These are phyloP conservation scores for Phytomonas sp. DNA, from an alignment of 208 protist species.

Conservation along the genomic window DNA sequence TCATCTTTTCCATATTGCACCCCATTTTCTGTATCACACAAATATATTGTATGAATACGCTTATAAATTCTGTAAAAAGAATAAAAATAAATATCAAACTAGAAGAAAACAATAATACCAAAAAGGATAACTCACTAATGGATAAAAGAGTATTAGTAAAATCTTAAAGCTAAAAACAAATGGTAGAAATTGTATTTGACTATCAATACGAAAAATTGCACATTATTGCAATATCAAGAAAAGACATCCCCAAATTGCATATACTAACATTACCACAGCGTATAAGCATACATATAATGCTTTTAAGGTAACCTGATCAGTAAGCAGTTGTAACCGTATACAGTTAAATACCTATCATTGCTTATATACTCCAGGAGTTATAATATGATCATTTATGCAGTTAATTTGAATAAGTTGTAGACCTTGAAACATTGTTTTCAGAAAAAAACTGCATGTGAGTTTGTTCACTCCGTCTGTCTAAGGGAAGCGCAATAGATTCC, in stretches of 20 bases:
- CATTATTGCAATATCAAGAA: not conserved
- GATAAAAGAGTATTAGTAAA: slow-evolving; percentile 9
- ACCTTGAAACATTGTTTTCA: no score
- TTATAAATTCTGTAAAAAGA: not conserved
- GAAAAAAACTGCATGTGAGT: no score
- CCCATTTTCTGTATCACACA: slow-evolving; percentile 18
- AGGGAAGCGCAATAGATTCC: no score
- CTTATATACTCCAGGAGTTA: no score
- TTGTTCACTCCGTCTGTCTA: no score
- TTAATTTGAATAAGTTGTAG: no score
- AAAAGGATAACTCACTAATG: slow-evolving; percentile 2
- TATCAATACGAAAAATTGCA: not conserved
- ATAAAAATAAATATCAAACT: slow-evolving; percentile 6
- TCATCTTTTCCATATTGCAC: slow-evolving; percentile 14
- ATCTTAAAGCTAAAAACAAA: slow-evolving; percentile 4
- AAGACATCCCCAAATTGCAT: slow-evolving; percentile 7
- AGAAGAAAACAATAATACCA: slow-evolving; percentile 7
- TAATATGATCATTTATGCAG: no score
- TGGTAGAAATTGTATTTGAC: slow-evolving; percentile 2
- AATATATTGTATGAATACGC: not conserved
- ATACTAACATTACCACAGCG: slow-evolving; percentile 1
- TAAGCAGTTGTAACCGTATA: slow-evolving; percentile 1
- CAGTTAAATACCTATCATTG: not conserved
- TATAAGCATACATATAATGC: slow-evolving; percentile 4
- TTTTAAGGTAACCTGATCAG: not conserved